A percentile compares a stretch with the other conserved stretches of the same genome.
These are phyloP conservation scores for Gnetum montanum DNA, from an alignment of 75 land plant genomes.

Conservation along the genomic window DNA sequence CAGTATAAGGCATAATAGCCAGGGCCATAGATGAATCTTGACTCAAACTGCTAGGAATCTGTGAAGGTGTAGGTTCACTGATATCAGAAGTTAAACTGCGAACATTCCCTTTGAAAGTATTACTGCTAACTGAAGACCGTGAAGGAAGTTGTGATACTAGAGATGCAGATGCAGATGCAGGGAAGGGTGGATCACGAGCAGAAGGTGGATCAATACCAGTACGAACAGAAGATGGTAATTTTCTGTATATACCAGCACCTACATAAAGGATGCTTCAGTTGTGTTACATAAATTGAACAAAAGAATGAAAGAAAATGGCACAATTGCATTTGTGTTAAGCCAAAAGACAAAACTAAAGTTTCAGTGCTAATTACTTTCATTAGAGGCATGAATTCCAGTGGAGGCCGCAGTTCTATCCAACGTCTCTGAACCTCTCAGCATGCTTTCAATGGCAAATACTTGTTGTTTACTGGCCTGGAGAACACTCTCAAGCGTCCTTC, in stretches of 20 bases:
- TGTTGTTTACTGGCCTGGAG: conserved; percentile 94
- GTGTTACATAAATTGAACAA: not conserved
- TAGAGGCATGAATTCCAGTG: too few species aligned
- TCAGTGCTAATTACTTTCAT: too few species aligned
- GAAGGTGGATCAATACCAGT: conserved; percentile 96
- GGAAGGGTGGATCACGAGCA: conserved; percentile 92
- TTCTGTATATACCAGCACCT: conserved; percentile 35
- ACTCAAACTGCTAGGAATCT: conserved; percentile 27
- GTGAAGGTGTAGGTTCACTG: conserved; percentile 28
- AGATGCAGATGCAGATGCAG: conserved; percentile 66
- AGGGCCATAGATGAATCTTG: conserved; percentile 23
- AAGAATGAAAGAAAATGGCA: too few species aligned
- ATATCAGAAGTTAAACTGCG: conserved; percentile 22
- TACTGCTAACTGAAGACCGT: conserved; percentile 20
- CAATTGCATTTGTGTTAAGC: not conserved
- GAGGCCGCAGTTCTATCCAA: conserved; percentile 39
- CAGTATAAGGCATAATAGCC: conserved; percentile 26
- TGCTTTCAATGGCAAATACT: conserved; percentile 91
- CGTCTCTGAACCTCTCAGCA: conserved; percentile 73
- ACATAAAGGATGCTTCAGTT: not conserved
- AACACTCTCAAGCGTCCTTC: conserved; percentile 89
- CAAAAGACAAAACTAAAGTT: not conserved
- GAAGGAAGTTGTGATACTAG: conserved; percentile 5
- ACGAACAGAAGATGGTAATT: conserved; percentile 38
- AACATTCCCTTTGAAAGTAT: conserved; percentile 14